phyloP scores from a whole-genome alignment of 2,329 filamentous ascomycete species.

The Colletotrichum karsti region DNA sequence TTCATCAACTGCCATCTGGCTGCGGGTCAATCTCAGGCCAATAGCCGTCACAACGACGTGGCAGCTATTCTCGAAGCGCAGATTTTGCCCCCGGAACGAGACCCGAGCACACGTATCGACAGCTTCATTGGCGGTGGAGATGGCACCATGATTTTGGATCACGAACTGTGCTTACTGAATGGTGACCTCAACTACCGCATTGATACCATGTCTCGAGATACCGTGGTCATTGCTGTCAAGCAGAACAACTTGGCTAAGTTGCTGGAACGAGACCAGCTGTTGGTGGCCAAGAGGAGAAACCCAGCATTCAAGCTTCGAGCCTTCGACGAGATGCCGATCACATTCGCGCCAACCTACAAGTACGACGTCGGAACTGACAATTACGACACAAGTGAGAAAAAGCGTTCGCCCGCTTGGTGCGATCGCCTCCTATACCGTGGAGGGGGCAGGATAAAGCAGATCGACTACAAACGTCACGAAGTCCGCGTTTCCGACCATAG shows the following conservation, averaged over 20 bases:
- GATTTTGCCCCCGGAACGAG: conserved; percentile 77
- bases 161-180: conserved; percentile 96
- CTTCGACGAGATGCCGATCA: conserved; percentile 91
- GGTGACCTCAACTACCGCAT: conserved; percentile 98
- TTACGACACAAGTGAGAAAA: conserved; percentile 96
- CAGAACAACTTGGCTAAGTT: conserved; percentile 84
- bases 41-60: conserved; percentile 91
- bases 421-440: conserved; percentile 91
- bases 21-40: conserved; percentile 90
- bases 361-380: conserved; percentile 96
- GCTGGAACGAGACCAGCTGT: conserved; percentile 90
- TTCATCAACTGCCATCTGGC: conserved; percentile 98
- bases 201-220: conserved; percentile 94
- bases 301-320: conserved; percentile 88
- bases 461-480: conserved; percentile 90
- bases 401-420: conserved; percentile 94
- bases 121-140: conserved; percentile 92
- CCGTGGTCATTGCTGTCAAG: conserved; percentile 86
- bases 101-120: conserved; percentile 74
- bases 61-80: conserved; percentile 86
- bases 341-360: conserved; percentile 96
- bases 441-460: conserved; percentile 81
- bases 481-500: conserved; percentile 91
- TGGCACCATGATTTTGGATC: conserved; percentile 92
- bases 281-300: conserved; percentile 88